Evolutionary conservation across 2,329 filamentous ascomycete species (phyloP).

Genomic region (Aspergillus carbonarius): DNA sequence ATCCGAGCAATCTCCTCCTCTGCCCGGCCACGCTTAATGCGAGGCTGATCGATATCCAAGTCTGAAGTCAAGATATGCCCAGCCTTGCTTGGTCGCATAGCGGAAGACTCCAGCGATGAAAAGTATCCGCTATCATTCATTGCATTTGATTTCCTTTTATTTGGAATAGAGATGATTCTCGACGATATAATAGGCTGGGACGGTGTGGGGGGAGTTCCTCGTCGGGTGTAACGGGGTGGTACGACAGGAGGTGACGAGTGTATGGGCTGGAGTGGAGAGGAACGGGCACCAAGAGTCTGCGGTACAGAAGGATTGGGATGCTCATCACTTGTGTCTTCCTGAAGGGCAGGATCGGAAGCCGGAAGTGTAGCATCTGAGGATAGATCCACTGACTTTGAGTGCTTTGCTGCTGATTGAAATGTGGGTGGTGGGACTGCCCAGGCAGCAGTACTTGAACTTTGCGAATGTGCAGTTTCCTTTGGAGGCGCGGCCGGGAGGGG

Average conservation of each 20-base stretch:
- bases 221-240: constrained; percentile 55
- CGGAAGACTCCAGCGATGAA: constrained; percentile 91
- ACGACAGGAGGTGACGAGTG: constrained; percentile 88
- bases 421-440: constrained; percentile 36
- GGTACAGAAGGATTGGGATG: constrained; percentile 25
- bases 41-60: constrained; percentile 68
- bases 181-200: constrained; percentile 60
- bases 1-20: constrained; percentile 95
- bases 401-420: constrained; percentile 23
- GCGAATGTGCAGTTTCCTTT: constrained; percentile 31
- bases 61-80: constrained; percentile 71
- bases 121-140: constrained; percentile 97
- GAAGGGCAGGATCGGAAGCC: constrained; percentile 63
- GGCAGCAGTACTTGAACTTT: constrained; percentile 32
- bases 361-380: constrained; percentile 78
- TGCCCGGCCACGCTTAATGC: constrained; percentile 82
- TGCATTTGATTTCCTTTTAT: constrained; percentile 73
- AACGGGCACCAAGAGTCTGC: constrained; percentile 36
- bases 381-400: constrained; percentile 50
- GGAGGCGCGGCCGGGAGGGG: constrained; percentile 37
- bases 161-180: constrained; percentile 63
- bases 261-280: constrained; percentile 58
- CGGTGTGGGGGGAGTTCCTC: constrained; percentile 72
- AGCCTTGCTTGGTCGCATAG: constrained; percentile 67
- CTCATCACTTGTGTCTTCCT: constrained; percentile 54